Base-by-base conservation (phyloP, 495 filamentous ascomycete genomes). In the Hypoxylon cercidicola region DNA sequence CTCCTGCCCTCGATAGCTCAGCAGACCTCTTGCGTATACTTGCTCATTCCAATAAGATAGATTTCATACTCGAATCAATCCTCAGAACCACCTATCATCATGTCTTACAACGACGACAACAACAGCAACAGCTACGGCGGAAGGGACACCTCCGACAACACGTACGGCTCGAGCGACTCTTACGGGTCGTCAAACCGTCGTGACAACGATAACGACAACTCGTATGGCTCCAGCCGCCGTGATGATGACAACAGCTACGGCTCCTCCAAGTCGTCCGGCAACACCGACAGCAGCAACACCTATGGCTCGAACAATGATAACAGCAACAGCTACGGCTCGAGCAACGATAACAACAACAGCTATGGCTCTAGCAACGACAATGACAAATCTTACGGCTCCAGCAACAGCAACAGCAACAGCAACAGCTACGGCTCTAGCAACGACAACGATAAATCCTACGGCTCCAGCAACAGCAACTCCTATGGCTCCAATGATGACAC, bases 171-270 rank as follows among this genome's bases (percentile, higher is more conserved):
- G 10, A 62, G 48, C 25, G 41, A 15, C 39, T 4, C 10, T 11
- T 20, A 43, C 40, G 40, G 16, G 8, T 37, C 30, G 10, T 52
- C 25, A 15, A 55, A 43, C 51, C 34, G 53, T 30, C n/a, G 56
- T 35, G 23, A 45, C 44, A 43, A 47, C 28, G 65, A 60, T 12
- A 63, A 62, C 51, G 40, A 71, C 21, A 11, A 7, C 48, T 53
- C 46, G 21, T 74, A 67, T 28, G 62, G 71, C 15, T 72, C 66
- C 10, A 30, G 55, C 45, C 58, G 58, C 54, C 58, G 58, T 60
- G 74, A 76, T 43, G 77, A 68, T 56, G 76, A 74, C 25, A 75
- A 78, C 72, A 75, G 71, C 54, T 73, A 70, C 20, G 70, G 73
- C 55, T 51, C 57, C 55, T 34, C 34, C 28, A 3, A n/a, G n/a